Evolutionary conservation across 805 yeast genomes (phyloP), one percentile per base, ranked within the genome.

Genomic region (Sporopachydermia quercuum): DNA sequence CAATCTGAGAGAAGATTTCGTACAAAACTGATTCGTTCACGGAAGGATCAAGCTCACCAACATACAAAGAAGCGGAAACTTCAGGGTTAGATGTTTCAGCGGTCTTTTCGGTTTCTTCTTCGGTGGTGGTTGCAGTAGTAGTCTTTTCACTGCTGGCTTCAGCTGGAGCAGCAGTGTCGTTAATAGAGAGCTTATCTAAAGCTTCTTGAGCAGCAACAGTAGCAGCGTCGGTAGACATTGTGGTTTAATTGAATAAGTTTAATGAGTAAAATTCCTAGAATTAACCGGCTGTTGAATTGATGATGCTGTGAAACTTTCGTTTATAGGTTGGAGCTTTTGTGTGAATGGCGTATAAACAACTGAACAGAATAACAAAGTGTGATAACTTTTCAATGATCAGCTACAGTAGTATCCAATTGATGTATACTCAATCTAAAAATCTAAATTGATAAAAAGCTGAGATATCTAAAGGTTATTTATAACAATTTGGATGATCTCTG

Each of bases 1-100:
- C 98, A 54, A 89, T 72, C 57, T 83, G 86, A 48, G 94, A 82
- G 71, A 91, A 91, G 55, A 87, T 70, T 70, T 91, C 98, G 60
- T 82, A 91, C 58, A 91, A 76, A 54, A 80, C 71, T 45, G 97
- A 94, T 72, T 91, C 98, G 53, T 85, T 82, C 52, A 91, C 94
- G 37, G 81, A 62, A 48, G 87, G 83, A 63, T 84, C 93, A 55
- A 91, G 77, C 68, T 91, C 98, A 58, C 98, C 97, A 58, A 91
- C 97, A 66, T 91, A 91, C 54, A 91, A 76, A 37, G 96, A 85
- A 48, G 91, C 91, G 45, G 80, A 68, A 45, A 72, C 63, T 55
- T 72, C 78, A 41, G 74, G 66, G 47, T 70, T 68, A 42, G 54
- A 54, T 37, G 62, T 57, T 49, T 42, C 48, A 16, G 57, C 55